Base-by-base conservation (phyloP, 1,139 yeast genomes). In the Sugiyamaella neomexicana region DNA sequence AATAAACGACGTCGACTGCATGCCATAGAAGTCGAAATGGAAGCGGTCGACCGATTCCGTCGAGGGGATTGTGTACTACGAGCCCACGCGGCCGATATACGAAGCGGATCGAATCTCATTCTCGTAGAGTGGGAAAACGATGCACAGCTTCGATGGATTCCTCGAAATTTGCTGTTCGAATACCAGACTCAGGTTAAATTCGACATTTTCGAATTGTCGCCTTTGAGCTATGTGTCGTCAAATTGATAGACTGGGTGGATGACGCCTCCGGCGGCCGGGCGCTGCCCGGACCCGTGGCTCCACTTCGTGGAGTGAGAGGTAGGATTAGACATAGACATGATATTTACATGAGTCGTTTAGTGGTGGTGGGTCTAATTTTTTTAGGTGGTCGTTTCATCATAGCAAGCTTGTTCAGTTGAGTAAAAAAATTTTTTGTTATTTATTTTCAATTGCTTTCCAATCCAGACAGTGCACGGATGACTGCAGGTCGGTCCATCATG, bases 401-500 rank as follows among this genome's bases (percentile, higher is more conserved):
- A 45, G 39, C 31, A 9, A 34, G 46, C 20, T 44, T 44, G 13
- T 44, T 44, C 13, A 31, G 15, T 13, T 13, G 31, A 20, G 13
- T 16, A 37, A n/a, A n/a, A n/a, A n/a, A n/a, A n/a, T n/a, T 50
- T 50, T 17, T 38, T 34, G 38, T n/a, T 13, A 4, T 34, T 34
- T 16, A 7, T 23, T 8, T 32, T 50, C 39, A 58, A 23, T 54
- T 56, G 53, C 63, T 60, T 49, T 66, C 69, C 50, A 66, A 60
- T 2, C 71, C 71, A 20, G 65, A 64, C 17, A 71, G 58, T 4
- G 74, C 74, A 12, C 71, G 64, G 13, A 64, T 59, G 5, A 72
- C 74, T 2, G 67, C 66, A 1, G 73, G 72, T 5, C 75, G 66
- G 17, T 62, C 63, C 65, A 71, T 62, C 70, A 72, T 68, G 42